Evolutionary conservation across 169 alveolate species (phyloP), one percentile per base, ranked within the genome.

Genomic region (Plasmodium knowlesi): DNA sequence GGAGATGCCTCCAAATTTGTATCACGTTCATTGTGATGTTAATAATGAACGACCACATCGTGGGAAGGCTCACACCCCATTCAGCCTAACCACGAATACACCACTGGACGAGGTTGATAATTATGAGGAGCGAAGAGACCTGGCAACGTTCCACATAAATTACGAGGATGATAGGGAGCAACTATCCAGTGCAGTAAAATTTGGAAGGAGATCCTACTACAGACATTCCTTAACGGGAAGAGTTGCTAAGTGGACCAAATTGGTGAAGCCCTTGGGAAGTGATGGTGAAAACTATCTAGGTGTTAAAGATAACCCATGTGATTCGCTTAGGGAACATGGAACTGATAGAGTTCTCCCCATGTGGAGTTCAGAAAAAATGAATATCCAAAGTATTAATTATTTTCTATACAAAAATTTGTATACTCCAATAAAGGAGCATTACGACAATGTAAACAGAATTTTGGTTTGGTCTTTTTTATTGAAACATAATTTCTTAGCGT

Each of bases 361-460:
- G n/a, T 0, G 16, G 0, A 19, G 14, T 32, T 9, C 14, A 53
- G 1, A 34, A 0, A 74, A 74, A 16, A 19, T 85, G 6, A 53
- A 85, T 34, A 46, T 85, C 16, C 37, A 85, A 53, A 85, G 80
- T 14, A 16, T 85, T 9, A 85, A 74, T 30, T 85, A 85, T 74
- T 73, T 72, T 39, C n/a, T 85, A 5, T 85, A 85, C 80, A 73
- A 79, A 85, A 85, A 50, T 53, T 28, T 85, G 22, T 85, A 14
- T 41, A 53, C 19, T 14, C 93, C 93, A n/a, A 85, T 85, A 4
- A 53, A 85, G 8, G 19, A 85, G 32, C 93, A 85, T 14, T 85
- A 19, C 61, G 78, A 85, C 16, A 85, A 30, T n/a, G 61, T 76
- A 8, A 85, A 85, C 30, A 25, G 61, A 22, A 85, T 85, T 2